These are phyloP conservation scores for Nemania abortiva DNA, from an alignment of 2,329 filamentous ascomycete genomes.

Conservation along the genomic window DNA sequence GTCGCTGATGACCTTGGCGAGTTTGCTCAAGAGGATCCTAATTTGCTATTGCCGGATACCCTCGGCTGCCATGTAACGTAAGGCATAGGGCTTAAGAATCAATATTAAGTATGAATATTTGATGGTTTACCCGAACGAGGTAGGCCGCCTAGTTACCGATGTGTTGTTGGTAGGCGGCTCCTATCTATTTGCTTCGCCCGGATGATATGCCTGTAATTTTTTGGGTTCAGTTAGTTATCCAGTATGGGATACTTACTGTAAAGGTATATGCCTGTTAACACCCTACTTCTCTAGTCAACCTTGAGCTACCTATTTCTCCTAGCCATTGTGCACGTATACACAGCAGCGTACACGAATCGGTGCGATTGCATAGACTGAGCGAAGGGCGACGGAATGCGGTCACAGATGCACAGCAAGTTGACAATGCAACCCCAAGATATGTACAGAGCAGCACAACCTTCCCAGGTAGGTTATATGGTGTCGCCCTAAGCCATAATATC, in stretches of 20 bases:
- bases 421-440: slow-evolving; percentile 2
- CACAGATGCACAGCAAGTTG: background rate
- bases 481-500: background rate
- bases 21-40: slow-evolving; percentile 5
- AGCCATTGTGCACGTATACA: background rate
- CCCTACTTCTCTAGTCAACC: background rate
- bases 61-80: slow-evolving; percentile 1
- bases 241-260: background rate
- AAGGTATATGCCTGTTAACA: background rate
- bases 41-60: slow-evolving; percentile 16
- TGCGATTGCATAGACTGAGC: background rate
- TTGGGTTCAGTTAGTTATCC: background rate
- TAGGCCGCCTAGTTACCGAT: background rate
- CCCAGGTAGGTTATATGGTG: background rate
- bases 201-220: background rate
- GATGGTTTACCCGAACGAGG: background rate
- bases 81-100: slow-evolving; percentile 1
- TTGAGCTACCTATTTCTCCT: background rate
- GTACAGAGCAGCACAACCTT: background rate
- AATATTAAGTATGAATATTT: background rate
- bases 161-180: background rate
- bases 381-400: background rate
- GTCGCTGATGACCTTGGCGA: slow-evolving; percentile 17
- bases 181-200: background rate
- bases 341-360: slow-evolving; percentile 1